These are phyloP conservation scores for Candida ponderosae DNA, from an alignment of 805 yeast genomes.

Conservation along the genomic window DNA sequence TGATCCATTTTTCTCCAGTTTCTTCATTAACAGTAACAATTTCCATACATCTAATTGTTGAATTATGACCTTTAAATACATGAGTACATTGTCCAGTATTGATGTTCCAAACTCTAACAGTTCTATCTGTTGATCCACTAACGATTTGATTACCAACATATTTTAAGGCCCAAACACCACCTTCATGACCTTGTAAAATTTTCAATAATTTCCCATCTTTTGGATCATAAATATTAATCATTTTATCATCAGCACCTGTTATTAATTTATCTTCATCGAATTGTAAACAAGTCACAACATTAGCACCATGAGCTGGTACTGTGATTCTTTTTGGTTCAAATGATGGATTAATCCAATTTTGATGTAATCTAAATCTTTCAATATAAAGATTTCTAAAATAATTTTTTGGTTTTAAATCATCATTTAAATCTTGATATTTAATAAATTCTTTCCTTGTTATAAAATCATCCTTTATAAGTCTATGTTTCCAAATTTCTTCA, in stretches of 20 bases:
- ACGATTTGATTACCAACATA: conserved; percentile 78
- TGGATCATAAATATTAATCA: conserved; percentile 76
- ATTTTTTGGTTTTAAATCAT: conserved; percentile 9
- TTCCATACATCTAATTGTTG: conserved; percentile 89
- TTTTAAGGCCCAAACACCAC: conserved; percentile 98
- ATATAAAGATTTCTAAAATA: conserved; percentile 9
- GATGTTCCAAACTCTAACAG: conserved; percentile 91
- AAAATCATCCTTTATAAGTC: conserved; percentile 56
- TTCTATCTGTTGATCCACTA: conserved; percentile 91
- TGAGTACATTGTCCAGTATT: conserved; percentile 82
- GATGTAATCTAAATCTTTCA: conserved; percentile 21
- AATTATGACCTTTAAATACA: conserved; percentile 83
- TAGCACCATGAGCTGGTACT: conserved; percentile 61
- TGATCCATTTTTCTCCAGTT: conserved; percentile 59
- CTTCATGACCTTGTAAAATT: conserved; percentile 80
- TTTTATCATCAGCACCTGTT: conserved; percentile 86
- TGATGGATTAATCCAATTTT: conserved; percentile 74
- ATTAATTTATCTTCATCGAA: conserved; percentile 86
- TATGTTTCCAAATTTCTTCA: conserved; percentile 60
- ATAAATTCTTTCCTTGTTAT: conserved; percentile 38
- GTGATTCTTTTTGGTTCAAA: conserved; percentile 63
- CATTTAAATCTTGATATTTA: not conserved
- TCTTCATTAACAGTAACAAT: conserved; percentile 59
- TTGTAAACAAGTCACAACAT: conserved; percentile 92
- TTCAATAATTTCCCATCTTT: conserved; percentile 56